phyloP scores from a whole-genome alignment of 1,284 basidiomycete genomes.

The Boletus smithii region DNA sequence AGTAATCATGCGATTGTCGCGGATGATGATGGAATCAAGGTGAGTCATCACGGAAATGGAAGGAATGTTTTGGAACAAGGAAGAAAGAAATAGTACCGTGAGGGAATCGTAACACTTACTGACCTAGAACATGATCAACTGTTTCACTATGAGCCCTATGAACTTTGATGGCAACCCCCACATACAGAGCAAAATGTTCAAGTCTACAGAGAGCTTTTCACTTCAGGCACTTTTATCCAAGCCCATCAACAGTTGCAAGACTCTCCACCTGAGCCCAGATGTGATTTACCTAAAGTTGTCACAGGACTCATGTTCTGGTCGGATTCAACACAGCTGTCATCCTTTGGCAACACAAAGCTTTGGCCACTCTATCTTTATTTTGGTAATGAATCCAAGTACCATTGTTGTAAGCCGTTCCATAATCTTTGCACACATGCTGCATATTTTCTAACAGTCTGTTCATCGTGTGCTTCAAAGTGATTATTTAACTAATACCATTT shows the following conservation, averaged over 20 bases:
- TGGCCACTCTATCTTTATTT: slow-evolving; percentile 37
- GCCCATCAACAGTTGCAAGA: background rate
- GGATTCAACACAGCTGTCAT: slow-evolving; percentile 6
- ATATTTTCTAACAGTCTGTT: slow-evolving; percentile 32
- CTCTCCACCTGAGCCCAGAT: background rate
- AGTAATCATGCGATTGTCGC: too few species aligned
- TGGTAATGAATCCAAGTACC: slow-evolving; percentile 39
- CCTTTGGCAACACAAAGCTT: slow-evolving; percentile 5
- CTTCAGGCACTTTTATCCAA: background rate
- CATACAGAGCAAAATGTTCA: background rate
- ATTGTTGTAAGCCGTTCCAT: slow-evolving; percentile 20
- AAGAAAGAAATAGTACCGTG: too few species aligned
- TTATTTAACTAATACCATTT: too few species aligned
- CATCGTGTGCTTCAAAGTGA: background rate
- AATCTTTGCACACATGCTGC: slow-evolving; percentile 33
- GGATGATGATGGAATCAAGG: too few species aligned
- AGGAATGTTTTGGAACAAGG: too few species aligned
- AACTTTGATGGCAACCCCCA: background rate
- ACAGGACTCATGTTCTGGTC: slow-evolving; percentile 8
- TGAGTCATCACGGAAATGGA: too few species aligned
- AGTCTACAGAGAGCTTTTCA: background rate
- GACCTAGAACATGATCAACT: too few species aligned
- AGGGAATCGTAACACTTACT: too few species aligned
- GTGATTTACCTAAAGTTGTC: background rate
- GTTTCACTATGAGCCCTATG: background rate